Evolutionary conservation across 2,329 filamentous ascomycete genomes (phyloP), one percentile per base, ranked within the genome.

Genomic region (Shiraia sp.): DNA sequence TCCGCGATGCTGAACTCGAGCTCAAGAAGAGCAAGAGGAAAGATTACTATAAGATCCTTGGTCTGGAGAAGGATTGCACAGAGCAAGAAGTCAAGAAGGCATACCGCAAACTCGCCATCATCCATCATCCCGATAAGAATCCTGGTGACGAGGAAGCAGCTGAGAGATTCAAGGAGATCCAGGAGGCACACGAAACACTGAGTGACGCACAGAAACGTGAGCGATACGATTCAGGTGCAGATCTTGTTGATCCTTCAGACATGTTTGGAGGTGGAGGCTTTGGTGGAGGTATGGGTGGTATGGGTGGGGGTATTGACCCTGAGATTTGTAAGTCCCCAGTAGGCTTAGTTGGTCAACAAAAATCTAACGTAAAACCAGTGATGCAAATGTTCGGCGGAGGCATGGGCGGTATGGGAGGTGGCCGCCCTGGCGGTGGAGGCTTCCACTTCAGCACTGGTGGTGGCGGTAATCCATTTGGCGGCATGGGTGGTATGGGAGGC

Each of bases 1-100:
- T 97, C 31, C 86, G 88, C 42, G 88, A 86, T 60, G 93, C 92
- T 1, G 92, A 99, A 74, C 76, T 96, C 17, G 93, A 99, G 74
- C 76, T 97, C 51, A 99, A 99, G 84, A 97, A 97, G 85, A 88
- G 87, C 69, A 87, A 92, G 73, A 81, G 93, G 49, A 99, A 99
- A 73, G 93, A 99, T 66, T 97, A 96, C 75, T 99, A 99, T 78
- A 96, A 96, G 81, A 96, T 97, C 55, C 82, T 99, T 38, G 88
- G 86, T 5, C 75, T 99, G 7, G 77, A 87, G 43, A 97, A 96
- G 78, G 87, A 91, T 49, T 90, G 90, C 26, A 81, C 81, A 28
- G 90, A 95, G 15, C 78, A 78, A 42, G 83, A 93, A 40, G 93
- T 99, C 76, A 99, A 97, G 80, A 92, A 91, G 75, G 93, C 92